Evolutionary conservation across 2,329 filamentous ascomycete genomes (phyloP), one percentile per base, ranked within the genome.

Genomic region (Clonostachys solani): DNA sequence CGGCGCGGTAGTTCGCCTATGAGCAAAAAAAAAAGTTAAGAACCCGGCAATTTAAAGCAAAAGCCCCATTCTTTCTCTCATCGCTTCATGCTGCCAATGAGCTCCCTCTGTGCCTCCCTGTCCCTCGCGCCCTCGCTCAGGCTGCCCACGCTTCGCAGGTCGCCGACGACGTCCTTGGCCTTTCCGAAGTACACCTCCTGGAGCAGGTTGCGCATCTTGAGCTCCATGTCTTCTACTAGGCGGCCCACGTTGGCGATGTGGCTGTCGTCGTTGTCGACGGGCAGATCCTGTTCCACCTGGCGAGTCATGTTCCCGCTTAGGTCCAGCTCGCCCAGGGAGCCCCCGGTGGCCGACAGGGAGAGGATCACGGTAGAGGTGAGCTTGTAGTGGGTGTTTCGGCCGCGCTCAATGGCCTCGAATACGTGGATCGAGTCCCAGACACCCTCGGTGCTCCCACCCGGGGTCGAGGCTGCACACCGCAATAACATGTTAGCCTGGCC

Each of bases 171-270:
- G 69, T 99, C 94, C 80, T 95, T 96, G 47, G 94, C 92, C 77
- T 99, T 99, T 64, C 94, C 94, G 71, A 99, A 99, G 73, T 99
- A 99, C 44, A 99, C 94, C 71, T 99, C 94, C 76, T 99, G 92
- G 65, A 99, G 74, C 68, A 97, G 69, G 69, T 99, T 99, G 55
- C 94, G 83, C 94, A 99, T 97, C 79, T 96, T 96, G 65, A 96
- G 83, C 74, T 99, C 94, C 94, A 99, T 97, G 68, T 99, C 94
- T 76, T 99, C 94, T 45, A 99, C 92, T 63, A 99, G 78, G 54
- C 86, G 80, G 49, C 94, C 94, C 50, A 97, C 89, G 69, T 99
- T 99, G 58, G 88, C 89, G 58, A 99, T 94, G 74, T 99, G 94
- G 66, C 87, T 90, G 56, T 87, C 86, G 68, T 97, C 92, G 60